A percentile compares a stretch with the other conserved stretches of the same genome.
Conservation (phyloP, 768 basidiomycete genomes). For the Phlegmacium glaucopus region DNA sequence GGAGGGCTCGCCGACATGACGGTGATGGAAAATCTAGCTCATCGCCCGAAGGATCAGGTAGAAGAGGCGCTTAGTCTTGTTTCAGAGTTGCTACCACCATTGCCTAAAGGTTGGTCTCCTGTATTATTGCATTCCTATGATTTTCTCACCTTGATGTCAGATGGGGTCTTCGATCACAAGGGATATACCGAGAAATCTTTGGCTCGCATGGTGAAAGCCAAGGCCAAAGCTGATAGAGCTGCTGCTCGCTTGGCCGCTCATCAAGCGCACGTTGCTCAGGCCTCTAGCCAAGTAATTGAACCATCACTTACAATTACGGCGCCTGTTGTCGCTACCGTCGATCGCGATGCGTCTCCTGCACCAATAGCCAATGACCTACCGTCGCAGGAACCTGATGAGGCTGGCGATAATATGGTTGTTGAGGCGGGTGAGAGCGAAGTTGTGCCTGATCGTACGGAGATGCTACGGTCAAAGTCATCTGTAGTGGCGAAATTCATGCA, state of each 20-base stretch:
- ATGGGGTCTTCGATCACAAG: slow-evolving; percentile 95
- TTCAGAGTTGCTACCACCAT: slow-evolving; percentile 88
- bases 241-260: slow-evolving; percentile 58
- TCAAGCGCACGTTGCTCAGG: slow-evolving; percentile 12
- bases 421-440: slow-evolving; percentile 22
- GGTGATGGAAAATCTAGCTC: slow-evolving; percentile 95
- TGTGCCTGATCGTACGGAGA: slow-evolving; percentile 60
- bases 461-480: slow-evolving; percentile 70
- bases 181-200: slow-evolving; percentile 86
- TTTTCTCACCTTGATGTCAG: slow-evolving; percentile 33
- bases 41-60: slow-evolving; percentile 95
- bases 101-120: slow-evolving; percentile 72
- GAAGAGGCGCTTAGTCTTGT: slow-evolving; percentile 90
- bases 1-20: slow-evolving; percentile 95
- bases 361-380: slow-evolving; percentile 22
- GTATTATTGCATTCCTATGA: not conserved
- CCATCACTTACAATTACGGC: slow-evolving; percentile 24
- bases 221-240: slow-evolving; percentile 77
- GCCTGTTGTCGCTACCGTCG: slow-evolving; percentile 18
- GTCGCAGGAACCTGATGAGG: slow-evolving; percentile 42
- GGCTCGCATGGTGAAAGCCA: slow-evolving; percentile 71
- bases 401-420: slow-evolving; percentile 21
- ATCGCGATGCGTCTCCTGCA: slow-evolving; percentile 23
- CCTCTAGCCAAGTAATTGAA: slow-evolving; percentile 16
- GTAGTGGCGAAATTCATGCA: slow-evolving; percentile 85